phyloP scores from a whole-genome alignment of 129 eudicot species.

The Centrapalus pauciflorus region DNA sequence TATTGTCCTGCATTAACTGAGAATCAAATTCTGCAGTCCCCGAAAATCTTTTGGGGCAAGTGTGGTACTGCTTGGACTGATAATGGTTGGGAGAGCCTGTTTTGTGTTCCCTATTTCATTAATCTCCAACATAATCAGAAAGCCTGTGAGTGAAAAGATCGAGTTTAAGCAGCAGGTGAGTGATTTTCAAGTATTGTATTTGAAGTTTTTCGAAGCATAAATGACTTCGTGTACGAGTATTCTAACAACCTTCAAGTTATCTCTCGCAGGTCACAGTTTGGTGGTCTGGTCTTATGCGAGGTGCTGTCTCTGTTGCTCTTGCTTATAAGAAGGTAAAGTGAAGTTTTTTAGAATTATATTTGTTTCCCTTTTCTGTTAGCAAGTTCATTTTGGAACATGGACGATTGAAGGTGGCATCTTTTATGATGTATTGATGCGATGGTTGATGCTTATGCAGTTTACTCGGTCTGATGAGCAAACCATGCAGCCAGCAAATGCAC shows the following conservation, averaged over 20 bases:
- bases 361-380: neutral
- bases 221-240: neutral
- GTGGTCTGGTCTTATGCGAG: conserved; percentile 99
- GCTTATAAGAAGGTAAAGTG: conserved; percentile 84
- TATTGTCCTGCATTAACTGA: neutral
- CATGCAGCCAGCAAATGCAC: conserved; percentile 64
- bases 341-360: neutral
- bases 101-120: conserved; percentile 71
- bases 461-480: conserved; percentile 66
- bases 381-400: neutral
- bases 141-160: conserved; percentile 32
- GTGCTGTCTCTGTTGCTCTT: conserved; percentile 92
- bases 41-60: conserved; percentile 62
- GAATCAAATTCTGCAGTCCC: conserved; percentile 42
- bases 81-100: conserved; percentile 73
- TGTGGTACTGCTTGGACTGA: conserved; percentile 52
- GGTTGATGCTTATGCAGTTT: conserved; percentile 50
- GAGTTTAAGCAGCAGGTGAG: conserved; percentile 67
- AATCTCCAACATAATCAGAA: conserved; percentile 47
- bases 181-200: neutral
- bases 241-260: neutral
- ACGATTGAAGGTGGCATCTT: neutral
- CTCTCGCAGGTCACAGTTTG: conserved; percentile 63
- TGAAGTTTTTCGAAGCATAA: neutral
- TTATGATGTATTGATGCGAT: neutral